These are phyloP conservation scores for Gracilaria caudata DNA, from an alignment of 23 red algal genomes.

Conservation along the genomic window DNA sequence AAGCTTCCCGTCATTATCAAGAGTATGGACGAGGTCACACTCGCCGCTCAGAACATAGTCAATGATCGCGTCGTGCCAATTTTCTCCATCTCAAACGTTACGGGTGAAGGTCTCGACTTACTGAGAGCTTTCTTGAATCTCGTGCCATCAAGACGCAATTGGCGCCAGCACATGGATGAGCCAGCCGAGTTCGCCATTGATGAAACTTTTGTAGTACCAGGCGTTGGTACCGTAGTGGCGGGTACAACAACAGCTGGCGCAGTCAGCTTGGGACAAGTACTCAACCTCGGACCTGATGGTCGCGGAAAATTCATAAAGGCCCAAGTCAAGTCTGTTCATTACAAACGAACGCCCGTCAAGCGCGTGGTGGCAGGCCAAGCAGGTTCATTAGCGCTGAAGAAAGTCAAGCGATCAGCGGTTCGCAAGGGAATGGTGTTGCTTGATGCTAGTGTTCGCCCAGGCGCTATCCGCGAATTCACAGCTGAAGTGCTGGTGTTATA, in stretches of 20 bases:
- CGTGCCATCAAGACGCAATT: constrained; percentile 84
- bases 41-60: constrained; percentile 92
- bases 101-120: constrained; percentile 89
- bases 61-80: constrained; percentile 98
- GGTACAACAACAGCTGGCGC: constrained; percentile 78
- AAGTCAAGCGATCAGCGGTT: constrained; percentile 90
- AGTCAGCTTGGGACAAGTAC: constrained; percentile 70
- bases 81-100: constrained; percentile 92
- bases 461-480: constrained; percentile 83
- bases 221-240: constrained; percentile 97
- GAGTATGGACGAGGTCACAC: constrained; percentile 75
- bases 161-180: constrained; percentile 75
- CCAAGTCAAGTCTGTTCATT: constrained; percentile 91
- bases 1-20: constrained; percentile 96
- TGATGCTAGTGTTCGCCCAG: constrained; percentile 61
- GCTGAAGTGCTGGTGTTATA: constrained; percentile 94
- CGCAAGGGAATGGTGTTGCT: constrained; percentile 98
- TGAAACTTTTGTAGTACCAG: constrained; percentile 90
- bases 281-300: constrained; percentile 94
- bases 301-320: constrained; percentile 83
- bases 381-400: constrained; percentile 94
- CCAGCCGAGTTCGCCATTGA: constrained; percentile 96
- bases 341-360: constrained; percentile 92
- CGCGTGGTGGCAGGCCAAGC: constrained; percentile 94
- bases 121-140: constrained; percentile 93